Conservation (phyloP, 1,139 yeast genomes). For the Diutina siamensis region DNA sequence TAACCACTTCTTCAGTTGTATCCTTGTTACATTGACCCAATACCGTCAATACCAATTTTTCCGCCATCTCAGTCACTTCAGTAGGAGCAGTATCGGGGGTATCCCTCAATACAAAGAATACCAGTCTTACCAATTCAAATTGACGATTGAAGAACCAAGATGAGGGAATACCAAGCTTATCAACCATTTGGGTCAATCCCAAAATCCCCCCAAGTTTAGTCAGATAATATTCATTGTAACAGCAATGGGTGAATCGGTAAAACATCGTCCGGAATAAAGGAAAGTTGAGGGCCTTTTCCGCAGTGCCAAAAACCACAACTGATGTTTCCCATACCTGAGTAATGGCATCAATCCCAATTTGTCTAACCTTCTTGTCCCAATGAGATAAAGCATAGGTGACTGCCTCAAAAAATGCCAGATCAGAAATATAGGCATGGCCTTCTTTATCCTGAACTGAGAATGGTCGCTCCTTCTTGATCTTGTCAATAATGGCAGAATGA, state of each 20-base stretch:
- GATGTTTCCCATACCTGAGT: slow-evolving; percentile 54
- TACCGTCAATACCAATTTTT: slow-evolving; percentile 49
- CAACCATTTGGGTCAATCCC: slow-evolving; percentile 66
- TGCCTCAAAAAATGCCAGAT: slow-evolving; percentile 61
- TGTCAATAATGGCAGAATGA: slow-evolving; percentile 61
- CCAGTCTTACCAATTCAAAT: slow-evolving; percentile 73
- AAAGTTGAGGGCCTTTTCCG: slow-evolving; percentile 47
- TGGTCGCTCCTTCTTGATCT: slow-evolving; percentile 55
- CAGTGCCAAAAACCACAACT: slow-evolving; percentile 51
- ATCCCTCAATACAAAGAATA: slow-evolving; percentile 83
- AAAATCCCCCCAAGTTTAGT: slow-evolving; percentile 81
- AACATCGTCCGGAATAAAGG: slow-evolving; percentile 70
- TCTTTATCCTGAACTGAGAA: slow-evolving; percentile 74
- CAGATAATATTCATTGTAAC: slow-evolving; percentile 82
- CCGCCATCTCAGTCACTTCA: slow-evolving; percentile 63
- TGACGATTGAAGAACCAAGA: slow-evolving; percentile 70
- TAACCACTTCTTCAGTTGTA: slow-evolving; percentile 45
- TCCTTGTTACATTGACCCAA: slow-evolving; percentile 54
- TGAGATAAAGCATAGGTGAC: slow-evolving; percentile 73
- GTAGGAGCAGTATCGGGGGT: slow-evolving; percentile 84
- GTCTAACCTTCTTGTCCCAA: slow-evolving; percentile 58
- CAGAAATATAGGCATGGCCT: slow-evolving; percentile 61
- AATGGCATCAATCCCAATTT: slow-evolving; percentile 59
- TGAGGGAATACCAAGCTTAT: slow-evolving; percentile 55
- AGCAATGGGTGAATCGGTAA: slow-evolving; percentile 76